phyloP scores from a whole-genome alignment of 1,284 basidiomycete genomes.

The Rhodofomes roseus region DNA sequence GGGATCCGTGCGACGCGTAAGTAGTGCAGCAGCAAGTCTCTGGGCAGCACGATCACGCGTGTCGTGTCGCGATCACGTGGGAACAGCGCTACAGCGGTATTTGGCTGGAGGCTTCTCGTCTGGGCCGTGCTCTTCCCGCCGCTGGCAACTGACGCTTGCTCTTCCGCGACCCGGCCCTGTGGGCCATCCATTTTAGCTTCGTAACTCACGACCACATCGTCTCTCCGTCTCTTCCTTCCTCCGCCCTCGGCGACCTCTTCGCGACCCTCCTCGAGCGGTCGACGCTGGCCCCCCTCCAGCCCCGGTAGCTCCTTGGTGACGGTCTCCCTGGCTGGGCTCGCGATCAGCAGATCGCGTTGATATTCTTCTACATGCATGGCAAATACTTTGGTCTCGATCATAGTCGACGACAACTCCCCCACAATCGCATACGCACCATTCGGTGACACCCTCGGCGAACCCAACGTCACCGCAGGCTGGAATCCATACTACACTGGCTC shows the following conservation, averaged over 20 bases:
- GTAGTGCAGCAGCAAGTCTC: too few species aligned
- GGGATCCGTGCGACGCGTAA: neutral
- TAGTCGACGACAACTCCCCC: conserved; percentile 66
- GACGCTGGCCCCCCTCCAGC: neutral
- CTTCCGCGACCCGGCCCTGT: neutral
- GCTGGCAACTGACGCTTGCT: neutral
- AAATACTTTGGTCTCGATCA: conserved; percentile 40
- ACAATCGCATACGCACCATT: conserved; percentile 58
- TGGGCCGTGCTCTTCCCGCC: neutral
- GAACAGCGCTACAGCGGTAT: neutral
- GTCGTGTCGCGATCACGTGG: neutral
- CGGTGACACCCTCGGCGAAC: conserved; percentile 44
- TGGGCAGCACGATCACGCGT: neutral
- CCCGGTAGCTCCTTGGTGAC: neutral
- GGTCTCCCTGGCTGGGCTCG: conserved; percentile 1
- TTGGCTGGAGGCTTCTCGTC: neutral
- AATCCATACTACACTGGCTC: conserved; percentile 52
- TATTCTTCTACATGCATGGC: conserved; percentile 40
- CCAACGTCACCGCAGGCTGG: conserved; percentile 58
- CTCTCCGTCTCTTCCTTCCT: neutral
- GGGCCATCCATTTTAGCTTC: neutral
- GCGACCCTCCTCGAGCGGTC: neutral
- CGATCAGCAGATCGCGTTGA: conserved; percentile 1
- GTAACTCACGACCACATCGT: neutral
- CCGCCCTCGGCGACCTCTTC: neutral